A percentile compares a stretch with the other conserved stretches of the same genome.
These are phyloP conservation scores for Boletus vermiculosoides DNA, from an alignment of 768 basidiomycete genomes.

Conservation along the genomic window DNA sequence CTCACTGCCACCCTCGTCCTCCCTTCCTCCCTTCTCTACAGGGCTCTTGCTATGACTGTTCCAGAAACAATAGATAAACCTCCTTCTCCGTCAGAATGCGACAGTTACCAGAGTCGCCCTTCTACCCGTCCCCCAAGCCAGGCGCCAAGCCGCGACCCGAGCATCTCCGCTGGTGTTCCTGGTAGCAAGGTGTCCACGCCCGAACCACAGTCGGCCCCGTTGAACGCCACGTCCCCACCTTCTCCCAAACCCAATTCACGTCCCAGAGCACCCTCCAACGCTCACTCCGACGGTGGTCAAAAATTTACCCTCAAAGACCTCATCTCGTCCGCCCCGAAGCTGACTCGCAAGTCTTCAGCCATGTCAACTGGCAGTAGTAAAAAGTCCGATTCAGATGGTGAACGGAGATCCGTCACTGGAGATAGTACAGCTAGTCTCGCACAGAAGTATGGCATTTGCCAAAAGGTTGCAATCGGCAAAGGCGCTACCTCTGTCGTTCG, in stretches of 20 bases:
- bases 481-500: slow-evolving; percentile 97
- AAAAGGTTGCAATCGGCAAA: slow-evolving; percentile 95
- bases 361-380: slow-evolving; percentile 62
- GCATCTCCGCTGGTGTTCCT: slow-evolving; percentile 16
- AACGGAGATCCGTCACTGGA: slow-evolving; percentile 43
- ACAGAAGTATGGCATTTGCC: slow-evolving; percentile 96
- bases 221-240: slow-evolving; percentile 21
- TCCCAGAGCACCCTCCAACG: slow-evolving; percentile 43
- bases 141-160: slow-evolving; percentile 45
- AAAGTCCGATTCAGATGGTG: slow-evolving; percentile 67
- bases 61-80: slow-evolving; percentile 43
- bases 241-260: slow-evolving; percentile 27
- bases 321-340: slow-evolving; percentile 69
- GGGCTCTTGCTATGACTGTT: slow-evolving; percentile 34
- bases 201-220: slow-evolving; percentile 28
- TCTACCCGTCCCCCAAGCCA: slow-evolving; percentile 61
- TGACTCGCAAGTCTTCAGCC: slow-evolving; percentile 67
- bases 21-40: slow-evolving; percentile 14
- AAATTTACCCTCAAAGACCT: slow-evolving; percentile 86
- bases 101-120: slow-evolving; percentile 54
- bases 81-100: slow-evolving; percentile 57
- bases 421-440: slow-evolving; percentile 58
- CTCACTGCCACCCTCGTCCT: background rate
- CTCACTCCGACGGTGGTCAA: slow-evolving; percentile 58
- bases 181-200: slow-evolving; percentile 32